phyloP scores from a whole-genome alignment of 495 filamentous ascomycete genomes.

The Hypoxylon trugodes region DNA sequence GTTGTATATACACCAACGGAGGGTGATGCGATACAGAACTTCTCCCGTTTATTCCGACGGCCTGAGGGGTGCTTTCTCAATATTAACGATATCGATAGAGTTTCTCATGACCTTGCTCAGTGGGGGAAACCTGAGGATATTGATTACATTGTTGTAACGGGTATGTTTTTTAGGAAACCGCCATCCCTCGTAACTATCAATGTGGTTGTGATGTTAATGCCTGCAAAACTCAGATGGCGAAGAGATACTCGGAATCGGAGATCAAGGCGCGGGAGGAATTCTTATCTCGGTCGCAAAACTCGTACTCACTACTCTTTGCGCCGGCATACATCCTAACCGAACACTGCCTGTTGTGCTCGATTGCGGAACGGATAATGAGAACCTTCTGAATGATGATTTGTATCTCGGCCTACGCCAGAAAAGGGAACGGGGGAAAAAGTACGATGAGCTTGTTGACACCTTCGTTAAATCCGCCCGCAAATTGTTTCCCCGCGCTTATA shows the following conservation, averaged over 20 bases:
- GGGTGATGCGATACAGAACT: constrained; percentile 89
- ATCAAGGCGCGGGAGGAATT: constrained; percentile 90
- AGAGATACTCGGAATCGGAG: constrained; percentile 87
- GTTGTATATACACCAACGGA: constrained; percentile 92
- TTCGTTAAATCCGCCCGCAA: constrained; percentile 74
- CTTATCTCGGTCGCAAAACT: constrained; percentile 87
- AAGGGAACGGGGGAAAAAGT: constrained; percentile 73
- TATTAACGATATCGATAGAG: constrained; percentile 63
- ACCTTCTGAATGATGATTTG: constrained; percentile 78
- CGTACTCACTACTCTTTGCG: constrained; percentile 82
- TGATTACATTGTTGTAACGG: constrained; percentile 89
- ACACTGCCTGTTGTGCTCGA: constrained; percentile 87
- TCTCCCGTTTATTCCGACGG: constrained; percentile 77
- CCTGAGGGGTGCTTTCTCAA: constrained; percentile 75
- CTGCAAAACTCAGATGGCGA: constrained; percentile 48
- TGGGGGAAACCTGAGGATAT: constrained; percentile 78
- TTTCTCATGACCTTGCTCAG: constrained; percentile 69
- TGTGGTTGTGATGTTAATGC: background rate
- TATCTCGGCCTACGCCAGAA: constrained; percentile 79
- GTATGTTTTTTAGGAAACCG: constrained; percentile 45
- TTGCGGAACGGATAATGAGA: constrained; percentile 84
- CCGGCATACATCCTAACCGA: constrained; percentile 81
- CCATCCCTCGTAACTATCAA: no score
- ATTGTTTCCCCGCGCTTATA: constrained; percentile 79
- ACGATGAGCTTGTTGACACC: constrained; percentile 78